Conservation (phyloP, 768 basidiomycete genomes). For the Suillus paluster region DNA sequence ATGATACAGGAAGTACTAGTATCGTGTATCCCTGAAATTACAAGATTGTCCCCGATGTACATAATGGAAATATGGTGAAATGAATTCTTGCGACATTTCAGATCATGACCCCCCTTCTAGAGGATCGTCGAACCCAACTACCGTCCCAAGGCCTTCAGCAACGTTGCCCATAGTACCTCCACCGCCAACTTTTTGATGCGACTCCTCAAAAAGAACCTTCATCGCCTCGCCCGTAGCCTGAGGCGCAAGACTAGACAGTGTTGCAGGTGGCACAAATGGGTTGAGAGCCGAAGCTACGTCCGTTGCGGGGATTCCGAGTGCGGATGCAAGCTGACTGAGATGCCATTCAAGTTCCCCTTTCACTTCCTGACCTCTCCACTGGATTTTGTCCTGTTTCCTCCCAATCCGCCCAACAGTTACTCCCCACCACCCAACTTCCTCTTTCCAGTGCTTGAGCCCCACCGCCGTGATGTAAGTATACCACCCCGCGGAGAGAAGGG, state of each 20-base stretch:
- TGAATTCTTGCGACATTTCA: too few species aligned
- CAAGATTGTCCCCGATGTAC: not conserved
- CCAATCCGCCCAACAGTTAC: slow-evolving; percentile 15
- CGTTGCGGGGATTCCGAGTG: slow-evolving; percentile 61
- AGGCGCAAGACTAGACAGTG: slow-evolving; percentile 54
- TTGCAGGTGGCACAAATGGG: slow-evolving; percentile 62
- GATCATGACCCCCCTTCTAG: not conserved
- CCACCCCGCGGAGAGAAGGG: slow-evolving; percentile 48
- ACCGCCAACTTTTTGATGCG: not conserved
- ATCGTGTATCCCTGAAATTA: not conserved
- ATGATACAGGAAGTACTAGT: not conserved
- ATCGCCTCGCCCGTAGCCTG: slow-evolving; percentile 51
- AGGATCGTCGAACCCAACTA: slow-evolving; percentile 55
- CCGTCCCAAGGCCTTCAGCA: slow-evolving; percentile 40
- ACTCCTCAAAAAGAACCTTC: slow-evolving; percentile 35
- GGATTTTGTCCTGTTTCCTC: slow-evolving; percentile 13
- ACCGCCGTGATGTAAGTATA: slow-evolving; percentile 53
- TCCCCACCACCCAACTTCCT: slow-evolving; percentile 65
- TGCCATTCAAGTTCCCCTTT: slow-evolving; percentile 51
- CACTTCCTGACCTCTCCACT: slow-evolving; percentile 1
- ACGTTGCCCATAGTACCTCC: slow-evolving; percentile 37
- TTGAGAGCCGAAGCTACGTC: slow-evolving; percentile 68
- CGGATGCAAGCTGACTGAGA: slow-evolving; percentile 62
- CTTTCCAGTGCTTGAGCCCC: slow-evolving; percentile 48
- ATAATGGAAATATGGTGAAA: not conserved